Conservation (phyloP, 768 basidiomycete species). For the Lanmaoa rubissima region DNA sequence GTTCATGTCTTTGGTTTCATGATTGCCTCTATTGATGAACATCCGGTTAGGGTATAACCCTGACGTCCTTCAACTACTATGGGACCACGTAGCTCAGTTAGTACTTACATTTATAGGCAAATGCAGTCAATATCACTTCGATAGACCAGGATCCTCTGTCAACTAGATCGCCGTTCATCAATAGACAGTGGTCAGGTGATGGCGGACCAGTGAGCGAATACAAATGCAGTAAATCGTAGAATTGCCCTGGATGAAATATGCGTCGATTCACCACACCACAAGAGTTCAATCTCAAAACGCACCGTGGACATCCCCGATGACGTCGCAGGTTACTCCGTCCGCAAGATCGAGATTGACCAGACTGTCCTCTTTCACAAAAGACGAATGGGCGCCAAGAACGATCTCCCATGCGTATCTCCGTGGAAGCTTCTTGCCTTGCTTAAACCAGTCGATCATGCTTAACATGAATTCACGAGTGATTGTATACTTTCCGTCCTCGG, state of each 20-base stretch:
- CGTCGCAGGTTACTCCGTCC: slow-evolving; percentile 81
- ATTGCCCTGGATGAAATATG: slow-evolving; percentile 64
- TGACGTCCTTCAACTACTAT: slow-evolving; percentile 31
- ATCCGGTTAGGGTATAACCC: slow-evolving; percentile 90
- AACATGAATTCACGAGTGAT: slow-evolving; percentile 79
- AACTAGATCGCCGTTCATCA: slow-evolving; percentile 96
- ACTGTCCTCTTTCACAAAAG: slow-evolving; percentile 75
- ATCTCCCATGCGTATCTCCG: slow-evolving; percentile 96
- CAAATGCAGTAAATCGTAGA: slow-evolving; percentile 90
- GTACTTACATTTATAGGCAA: slow-evolving; percentile 88
- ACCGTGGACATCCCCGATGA: slow-evolving; percentile 98
- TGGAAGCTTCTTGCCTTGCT: slow-evolving; percentile 88
- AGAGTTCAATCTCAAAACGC: slow-evolving; percentile 15
- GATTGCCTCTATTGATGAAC: slow-evolving; percentile 95
- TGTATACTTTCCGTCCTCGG: slow-evolving; percentile 62
- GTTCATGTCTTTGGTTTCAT: slow-evolving; percentile 98
- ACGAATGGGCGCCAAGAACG: slow-evolving; percentile 76
- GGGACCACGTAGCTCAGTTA: neutral
- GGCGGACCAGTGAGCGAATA: slow-evolving; percentile 85
- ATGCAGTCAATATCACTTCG: slow-evolving; percentile 88
- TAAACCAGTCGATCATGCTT: slow-evolving; percentile 89
- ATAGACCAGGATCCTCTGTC: slow-evolving; percentile 96
- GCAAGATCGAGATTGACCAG: slow-evolving; percentile 73
- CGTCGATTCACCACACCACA: neutral
- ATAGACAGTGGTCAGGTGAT: slow-evolving; percentile 74